Evolutionary conservation across 2,329 filamentous ascomycete genomes (phyloP).

Genomic region (Venturia nashicola): DNA sequence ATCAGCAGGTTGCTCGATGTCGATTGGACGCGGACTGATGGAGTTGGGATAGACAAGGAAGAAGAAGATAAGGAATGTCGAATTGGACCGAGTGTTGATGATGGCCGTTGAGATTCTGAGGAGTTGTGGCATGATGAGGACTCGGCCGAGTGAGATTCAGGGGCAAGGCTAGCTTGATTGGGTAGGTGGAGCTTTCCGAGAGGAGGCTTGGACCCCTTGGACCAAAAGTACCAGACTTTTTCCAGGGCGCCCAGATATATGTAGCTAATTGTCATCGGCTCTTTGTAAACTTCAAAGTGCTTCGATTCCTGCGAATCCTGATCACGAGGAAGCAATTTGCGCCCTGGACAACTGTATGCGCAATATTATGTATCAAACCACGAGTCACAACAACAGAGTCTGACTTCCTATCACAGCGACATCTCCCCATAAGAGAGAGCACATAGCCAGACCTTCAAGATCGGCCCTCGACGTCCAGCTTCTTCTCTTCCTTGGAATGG

Average conservation of each 20-base stretch:
- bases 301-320: too few relatives aligned
- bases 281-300: too few relatives aligned
- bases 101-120: background rate
- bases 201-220: background rate
- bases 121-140: background rate
- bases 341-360: too few relatives aligned
- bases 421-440: background rate
- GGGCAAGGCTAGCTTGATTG: background rate
- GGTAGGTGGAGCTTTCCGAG: background rate
- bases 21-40: background rate
- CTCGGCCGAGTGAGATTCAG: background rate
- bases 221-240: background rate
- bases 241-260: background rate
- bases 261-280: too few relatives aligned
- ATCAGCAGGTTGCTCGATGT: background rate
- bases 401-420: background rate
- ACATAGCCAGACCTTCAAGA: background rate
- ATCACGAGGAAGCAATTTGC: too few relatives aligned
- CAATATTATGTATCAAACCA: too few relatives aligned
- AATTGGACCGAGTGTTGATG: background rate
- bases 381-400: too few relatives aligned
- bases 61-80: background rate
- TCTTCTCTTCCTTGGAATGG: constrained; percentile 1
- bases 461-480: background rate
- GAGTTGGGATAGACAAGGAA: background rate